These are phyloP conservation scores for Astragalus glycyphyllos DNA, from an alignment of 306 rosid genomes.

Conservation along the genomic window DNA sequence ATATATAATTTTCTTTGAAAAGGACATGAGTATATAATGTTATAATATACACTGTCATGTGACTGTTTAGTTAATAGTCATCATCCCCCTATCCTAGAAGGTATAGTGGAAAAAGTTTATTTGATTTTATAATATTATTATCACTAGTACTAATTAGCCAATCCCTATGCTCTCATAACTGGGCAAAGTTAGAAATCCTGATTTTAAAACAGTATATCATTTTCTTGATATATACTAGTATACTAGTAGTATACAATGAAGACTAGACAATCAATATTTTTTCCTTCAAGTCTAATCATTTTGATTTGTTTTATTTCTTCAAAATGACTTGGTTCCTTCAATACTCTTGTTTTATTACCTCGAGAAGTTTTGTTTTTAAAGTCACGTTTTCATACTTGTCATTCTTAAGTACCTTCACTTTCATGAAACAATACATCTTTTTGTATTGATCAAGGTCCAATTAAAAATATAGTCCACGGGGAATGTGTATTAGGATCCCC, in stretches of 20 bases:
- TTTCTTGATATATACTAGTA: too few relatives aligned
- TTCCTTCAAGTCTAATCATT: constrained; percentile 18
- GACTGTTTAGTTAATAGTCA: constrained; percentile 34
- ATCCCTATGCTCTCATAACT: constrained; percentile 43
- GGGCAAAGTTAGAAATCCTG: constrained; percentile 27
- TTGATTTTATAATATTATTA: not conserved
- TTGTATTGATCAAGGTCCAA: constrained; percentile 25
- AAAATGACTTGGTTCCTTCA: constrained; percentile 41
- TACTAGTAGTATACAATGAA: constrained; percentile 16
- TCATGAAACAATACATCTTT: constrained; percentile 25
- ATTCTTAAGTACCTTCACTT: constrained; percentile 30
- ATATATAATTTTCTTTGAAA: too few relatives aligned
- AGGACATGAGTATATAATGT: not conserved
- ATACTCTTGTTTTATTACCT: constrained; percentile 37
- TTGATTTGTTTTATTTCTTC: constrained; percentile 35
- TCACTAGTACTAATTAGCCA: not conserved
- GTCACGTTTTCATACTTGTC: constrained; percentile 50
- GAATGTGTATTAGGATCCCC: not conserved
- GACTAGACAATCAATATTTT: not conserved
- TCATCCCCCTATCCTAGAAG: constrained; percentile 10
- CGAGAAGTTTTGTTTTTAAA: constrained; percentile 37
- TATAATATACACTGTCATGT: constrained; percentile 24
- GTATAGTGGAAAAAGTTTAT: not conserved
- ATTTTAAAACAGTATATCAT: not conserved
- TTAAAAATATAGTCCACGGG: not conserved